phyloP scores from a whole-genome alignment of 768 basidiomycete genomes.

The Infundibulicybe gibba region DNA sequence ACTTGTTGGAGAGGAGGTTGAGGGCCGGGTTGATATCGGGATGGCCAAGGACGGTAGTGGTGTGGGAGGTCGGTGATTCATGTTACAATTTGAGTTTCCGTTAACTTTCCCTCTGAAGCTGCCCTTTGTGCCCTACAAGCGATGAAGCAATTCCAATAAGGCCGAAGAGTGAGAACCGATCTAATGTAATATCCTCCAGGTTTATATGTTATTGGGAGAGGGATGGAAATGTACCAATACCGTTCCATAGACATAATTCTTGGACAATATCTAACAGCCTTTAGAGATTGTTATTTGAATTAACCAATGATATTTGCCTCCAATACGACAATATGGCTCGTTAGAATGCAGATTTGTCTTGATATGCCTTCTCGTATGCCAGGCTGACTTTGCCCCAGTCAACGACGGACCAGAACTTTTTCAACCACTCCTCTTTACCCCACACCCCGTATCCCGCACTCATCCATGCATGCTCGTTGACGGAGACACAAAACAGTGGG shows the following conservation, averaged over 20 bases:
- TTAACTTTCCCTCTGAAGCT: conserved; percentile 41
- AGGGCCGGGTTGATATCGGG: conserved; percentile 79
- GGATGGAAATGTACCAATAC: conserved; percentile 2
- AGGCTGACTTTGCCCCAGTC: conserved; percentile 67
- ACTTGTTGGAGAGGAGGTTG: conserved; percentile 78
- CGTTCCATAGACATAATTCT: not conserved
- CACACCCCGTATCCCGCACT: conserved; percentile 82
- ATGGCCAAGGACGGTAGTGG: conserved; percentile 98
- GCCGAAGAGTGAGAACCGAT: conserved; percentile 7
- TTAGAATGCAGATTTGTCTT: not conserved
- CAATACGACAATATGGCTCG: too few relatives aligned
- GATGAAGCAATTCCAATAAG: conserved; percentile 43
- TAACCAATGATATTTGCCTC: too few relatives aligned
- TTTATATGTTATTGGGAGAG: conserved; percentile 6
- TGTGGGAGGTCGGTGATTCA: conserved; percentile 77
- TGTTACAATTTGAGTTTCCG: conserved; percentile 1
- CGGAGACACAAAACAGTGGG: conserved; percentile 75
- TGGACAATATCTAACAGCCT: not conserved
- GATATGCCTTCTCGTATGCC: conserved; percentile 21
- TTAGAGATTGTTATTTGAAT: not conserved
- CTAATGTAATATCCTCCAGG: conserved; percentile 6
- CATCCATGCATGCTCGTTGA: conserved; percentile 88
- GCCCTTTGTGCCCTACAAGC: conserved; percentile 87
- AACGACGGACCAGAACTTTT: conserved; percentile 78
- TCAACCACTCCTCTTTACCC: conserved; percentile 87